Percentiles rank a stretch among this genome's conserved stretches.
phyloP scores from a whole-genome alignment of 805 yeast genomes.

The Blastobotrys chiropterorum region DNA sequence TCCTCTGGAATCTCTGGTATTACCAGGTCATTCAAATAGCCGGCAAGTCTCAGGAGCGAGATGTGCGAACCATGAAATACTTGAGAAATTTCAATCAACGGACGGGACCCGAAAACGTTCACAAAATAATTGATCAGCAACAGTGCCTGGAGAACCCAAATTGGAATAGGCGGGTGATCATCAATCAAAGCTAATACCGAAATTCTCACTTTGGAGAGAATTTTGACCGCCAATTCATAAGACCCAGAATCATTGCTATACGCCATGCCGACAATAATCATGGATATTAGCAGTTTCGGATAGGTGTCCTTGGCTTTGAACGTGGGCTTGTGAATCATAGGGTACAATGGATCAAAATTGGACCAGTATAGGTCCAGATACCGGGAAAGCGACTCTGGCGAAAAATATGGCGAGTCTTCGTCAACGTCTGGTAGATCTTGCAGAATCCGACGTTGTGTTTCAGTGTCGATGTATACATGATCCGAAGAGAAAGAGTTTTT shows the following conservation, averaged over 20 bases:
- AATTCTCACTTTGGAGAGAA: conserved; percentile 26
- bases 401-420: conserved; percentile 13
- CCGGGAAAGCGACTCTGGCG: conserved; percentile 13
- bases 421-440: conserved; percentile 15
- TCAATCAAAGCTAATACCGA: conserved; percentile 24
- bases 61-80: conserved; percentile 28
- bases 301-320: conserved; percentile 23
- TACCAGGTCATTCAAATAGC: conserved; percentile 23
- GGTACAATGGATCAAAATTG: conserved; percentile 34
- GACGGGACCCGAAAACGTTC: conserved; percentile 25
- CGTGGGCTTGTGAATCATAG: conserved; percentile 36
- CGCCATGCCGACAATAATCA: conserved; percentile 30
- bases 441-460: conserved; percentile 10
- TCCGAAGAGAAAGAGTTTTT: neutral
- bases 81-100: conserved; percentile 29
- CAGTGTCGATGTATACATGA: conserved; percentile 2
- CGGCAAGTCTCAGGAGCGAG: conserved; percentile 26
- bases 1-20: conserved; percentile 19
- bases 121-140: conserved; percentile 26
- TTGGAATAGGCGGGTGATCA: conserved; percentile 25
- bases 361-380: conserved; percentile 34
- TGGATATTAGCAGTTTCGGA: conserved; percentile 23
- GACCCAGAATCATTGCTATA: conserved; percentile 21
- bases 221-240: conserved; percentile 22
- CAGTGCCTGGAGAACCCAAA: conserved; percentile 28